These are phyloP conservation scores for Piromyces finnis DNA, from an alignment of 192 early-diverging fungal genomes.

Conservation along the genomic window DNA sequence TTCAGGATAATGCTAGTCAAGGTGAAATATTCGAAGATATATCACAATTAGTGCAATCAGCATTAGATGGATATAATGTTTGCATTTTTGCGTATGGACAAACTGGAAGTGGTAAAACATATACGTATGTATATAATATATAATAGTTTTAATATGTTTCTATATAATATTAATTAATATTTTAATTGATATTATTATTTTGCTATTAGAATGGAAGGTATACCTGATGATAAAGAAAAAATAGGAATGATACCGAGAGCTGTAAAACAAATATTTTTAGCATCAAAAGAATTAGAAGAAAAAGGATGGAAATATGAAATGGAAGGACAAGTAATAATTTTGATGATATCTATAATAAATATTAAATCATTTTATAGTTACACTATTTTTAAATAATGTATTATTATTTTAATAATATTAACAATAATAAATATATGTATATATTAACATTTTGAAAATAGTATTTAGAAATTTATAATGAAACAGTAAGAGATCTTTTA, in stretches of 20 bases:
- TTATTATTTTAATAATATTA: too few relatives aligned
- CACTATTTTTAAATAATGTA: too few relatives aligned
- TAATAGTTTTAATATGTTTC: neutral
- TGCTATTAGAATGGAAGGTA: slow-evolving; percentile 24
- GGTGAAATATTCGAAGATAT: slow-evolving; percentile 80
- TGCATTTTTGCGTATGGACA: slow-evolving; percentile 98
- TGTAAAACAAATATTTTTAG: slow-evolving; percentile 71
- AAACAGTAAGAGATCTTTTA: slow-evolving; percentile 71
- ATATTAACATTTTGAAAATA: slow-evolving; percentile 3
- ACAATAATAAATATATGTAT: too few relatives aligned
- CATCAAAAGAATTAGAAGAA: slow-evolving; percentile 40
- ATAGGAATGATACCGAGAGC: slow-evolving; percentile 91
- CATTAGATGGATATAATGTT: slow-evolving; percentile 89
- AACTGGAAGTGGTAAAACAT: slow-evolving; percentile 83
- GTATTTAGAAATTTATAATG: slow-evolving; percentile 95
- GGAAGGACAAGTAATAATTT: slow-evolving; percentile 42
- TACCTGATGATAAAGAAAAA: slow-evolving; percentile 5
- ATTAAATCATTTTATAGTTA: too few relatives aligned
- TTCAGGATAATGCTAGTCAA: slow-evolving; percentile 48
- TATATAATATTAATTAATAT: too few relatives aligned
- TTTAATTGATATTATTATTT: neutral
- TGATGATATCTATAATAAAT: too few relatives aligned
- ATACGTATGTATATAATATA: slow-evolving; percentile 17
- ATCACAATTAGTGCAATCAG: slow-evolving; percentile 87
- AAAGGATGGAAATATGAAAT: slow-evolving; percentile 81